A percentile compares a stretch with the other conserved stretches of the same genome.
Conservation (phyloP, 179 eudicot genomes). For the Beta macrorhiza region DNA sequence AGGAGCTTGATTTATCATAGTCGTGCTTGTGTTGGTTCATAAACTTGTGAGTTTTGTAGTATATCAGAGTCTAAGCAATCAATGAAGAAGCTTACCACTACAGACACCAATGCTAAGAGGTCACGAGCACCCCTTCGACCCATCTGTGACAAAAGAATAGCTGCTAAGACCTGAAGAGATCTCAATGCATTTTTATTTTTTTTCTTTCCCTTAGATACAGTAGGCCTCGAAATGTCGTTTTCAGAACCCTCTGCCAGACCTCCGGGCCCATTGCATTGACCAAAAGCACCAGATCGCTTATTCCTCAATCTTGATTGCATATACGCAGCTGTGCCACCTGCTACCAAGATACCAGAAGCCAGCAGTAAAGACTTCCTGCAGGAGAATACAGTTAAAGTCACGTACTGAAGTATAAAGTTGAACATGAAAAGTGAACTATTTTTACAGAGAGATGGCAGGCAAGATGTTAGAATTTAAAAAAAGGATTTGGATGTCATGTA, state of each 20-base stretch:
- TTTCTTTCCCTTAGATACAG: conserved; percentile 58
- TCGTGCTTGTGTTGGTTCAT: not conserved
- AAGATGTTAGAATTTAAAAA: not conserved
- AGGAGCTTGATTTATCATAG: not conserved
- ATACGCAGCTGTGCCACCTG: conserved; percentile 85
- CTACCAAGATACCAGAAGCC: conserved; percentile 79
- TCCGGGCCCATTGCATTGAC: conserved; percentile 56
- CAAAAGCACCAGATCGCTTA: conserved; percentile 42
- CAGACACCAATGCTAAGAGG: conserved; percentile 66
- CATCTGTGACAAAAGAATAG: conserved; percentile 86
- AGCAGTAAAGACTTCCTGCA: conserved; percentile 76
- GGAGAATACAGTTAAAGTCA: conserved; percentile 12
- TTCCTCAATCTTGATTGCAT: conserved; percentile 54
- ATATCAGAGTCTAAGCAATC: conserved; percentile 8
- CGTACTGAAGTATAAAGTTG: not conserved
- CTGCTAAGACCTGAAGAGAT: conserved; percentile 88
- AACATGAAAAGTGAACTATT: not conserved
- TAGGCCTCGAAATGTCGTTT: conserved; percentile 33
- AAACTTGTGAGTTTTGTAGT: not conserved
- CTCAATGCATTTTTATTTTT: conserved; percentile 67
- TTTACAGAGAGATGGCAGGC: not conserved
- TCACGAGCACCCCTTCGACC: conserved; percentile 79
- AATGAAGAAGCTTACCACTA: conserved; percentile 57
- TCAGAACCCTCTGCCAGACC: conserved; percentile 40
- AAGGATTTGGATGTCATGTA: not conserved